Evolutionary conservation across 2,329 filamentous ascomycete genomes (phyloP), one percentile per base, ranked within the genome.

Genomic region (Cladophialophora psammophila): DNA sequence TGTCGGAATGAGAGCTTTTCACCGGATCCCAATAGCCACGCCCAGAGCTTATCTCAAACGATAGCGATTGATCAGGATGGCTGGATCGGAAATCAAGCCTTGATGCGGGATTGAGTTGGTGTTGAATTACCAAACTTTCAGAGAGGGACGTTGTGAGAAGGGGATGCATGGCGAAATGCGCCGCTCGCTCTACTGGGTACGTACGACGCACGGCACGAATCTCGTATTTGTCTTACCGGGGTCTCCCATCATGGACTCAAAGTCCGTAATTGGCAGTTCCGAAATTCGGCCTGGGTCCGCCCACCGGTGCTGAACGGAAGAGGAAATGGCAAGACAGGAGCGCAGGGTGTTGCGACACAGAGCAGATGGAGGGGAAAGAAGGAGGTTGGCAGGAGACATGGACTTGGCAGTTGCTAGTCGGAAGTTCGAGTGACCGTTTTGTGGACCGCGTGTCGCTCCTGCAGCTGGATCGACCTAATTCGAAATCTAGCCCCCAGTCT

Each of bases 1-100:
- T 52, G 38, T 32, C 36, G 8, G 45, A 54, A 20, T 69, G 57
- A 60, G 10, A 35, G 12, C 13, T 5, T 32, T 31, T 32, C 20
- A 50, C 10, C 5, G 18, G 18, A 26, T 26, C 7, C 26, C 18
- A 50, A 26, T 26, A 50, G 45, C 18, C 9, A 50, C 12, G 8
- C 18, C 20, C 3, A 12, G 45, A 50, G 45, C 45, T 50, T 50
- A n/a, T 50, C 26, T 50, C 45, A 9, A n/a, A 6, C 9, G 18
- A 50, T n/a, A 9, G 12, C 10, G 15, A 56, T 42, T 52, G 26
- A n/a, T 32, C 20, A 18, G 18, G 20, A 35, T 26, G 10, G 36
- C 15, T 18, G 31, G 35, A 34, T 58, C 40, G 15, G 18, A 50
- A 6, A 20, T n/a, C 7, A n/a, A 35, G 54, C 38, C 38, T 57